A percentile compares a stretch with the other conserved stretches of the same genome.
These are phyloP conservation scores for Citrullus colocynthis DNA, from an alignment of 306 rosid genomes.

Conservation along the genomic window DNA sequence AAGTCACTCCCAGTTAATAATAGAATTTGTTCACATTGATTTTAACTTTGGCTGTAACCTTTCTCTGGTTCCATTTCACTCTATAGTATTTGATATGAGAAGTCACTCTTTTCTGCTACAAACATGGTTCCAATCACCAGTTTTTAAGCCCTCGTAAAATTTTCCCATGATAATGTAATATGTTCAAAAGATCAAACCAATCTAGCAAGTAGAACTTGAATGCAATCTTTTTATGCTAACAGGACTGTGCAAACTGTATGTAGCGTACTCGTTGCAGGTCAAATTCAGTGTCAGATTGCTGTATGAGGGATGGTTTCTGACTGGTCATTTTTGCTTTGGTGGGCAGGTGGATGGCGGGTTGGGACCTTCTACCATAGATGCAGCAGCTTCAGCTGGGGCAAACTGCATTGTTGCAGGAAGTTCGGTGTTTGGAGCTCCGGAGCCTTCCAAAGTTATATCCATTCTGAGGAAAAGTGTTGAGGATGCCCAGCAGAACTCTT, in stretches of 20 bases:
- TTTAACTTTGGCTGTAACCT: not conserved
- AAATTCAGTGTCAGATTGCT: not conserved
- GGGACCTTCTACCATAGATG: constrained; percentile 82
- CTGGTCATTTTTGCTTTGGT: not conserved
- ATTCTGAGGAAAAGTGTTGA: constrained; percentile 51
- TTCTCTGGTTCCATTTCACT: not conserved
- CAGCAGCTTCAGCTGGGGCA: constrained; percentile 78
- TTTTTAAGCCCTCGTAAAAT: not conserved
- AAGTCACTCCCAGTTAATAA: not conserved
- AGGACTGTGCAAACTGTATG: not conserved
- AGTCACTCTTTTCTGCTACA: not conserved
- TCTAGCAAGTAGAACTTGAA: not conserved
- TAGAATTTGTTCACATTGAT: not conserved
- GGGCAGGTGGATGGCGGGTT: constrained; percentile 93
- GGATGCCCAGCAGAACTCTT: constrained; percentile 36
- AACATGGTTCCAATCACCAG: not conserved
- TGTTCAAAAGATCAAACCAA: not conserved
- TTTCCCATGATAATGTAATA: not conserved
- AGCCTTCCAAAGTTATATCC: constrained; percentile 71
- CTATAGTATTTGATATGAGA: not conserved
- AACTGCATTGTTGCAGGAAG: constrained; percentile 97
- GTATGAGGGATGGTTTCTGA: not conserved
- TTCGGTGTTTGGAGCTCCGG: constrained; percentile 87
- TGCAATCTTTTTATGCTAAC: not conserved
- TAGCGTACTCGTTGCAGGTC: not conserved